phyloP scores from a whole-genome alignment of 148 eudicot species.

The Arctostaphylos glauca region DNA sequence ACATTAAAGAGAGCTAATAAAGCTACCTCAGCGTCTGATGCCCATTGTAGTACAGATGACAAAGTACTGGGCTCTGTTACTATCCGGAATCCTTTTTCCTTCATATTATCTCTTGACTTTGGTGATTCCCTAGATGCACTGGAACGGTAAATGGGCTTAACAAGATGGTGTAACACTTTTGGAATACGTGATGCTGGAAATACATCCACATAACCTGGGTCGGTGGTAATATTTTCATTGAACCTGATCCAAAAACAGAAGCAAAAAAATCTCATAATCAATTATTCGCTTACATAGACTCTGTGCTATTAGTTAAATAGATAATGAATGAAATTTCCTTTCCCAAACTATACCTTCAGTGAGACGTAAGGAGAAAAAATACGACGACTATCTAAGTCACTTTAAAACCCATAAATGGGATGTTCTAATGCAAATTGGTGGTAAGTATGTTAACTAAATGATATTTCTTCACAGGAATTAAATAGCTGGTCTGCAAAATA shows the following conservation, averaged over 20 bases:
- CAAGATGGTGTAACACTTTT: conserved; percentile 70
- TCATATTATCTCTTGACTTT: conserved; percentile 28
- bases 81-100: conserved; percentile 74
- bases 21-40: conserved; percentile 75
- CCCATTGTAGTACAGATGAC: conserved; percentile 70
- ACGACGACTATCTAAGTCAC: neutral
- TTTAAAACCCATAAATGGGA: neutral
- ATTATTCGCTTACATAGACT: neutral
- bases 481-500: neutral
- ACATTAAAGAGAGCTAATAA: conserved; percentile 15
- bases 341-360: neutral
- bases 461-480: neutral
- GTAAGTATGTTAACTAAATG: neutral
- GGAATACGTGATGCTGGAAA: conserved; percentile 79
- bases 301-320: neutral
- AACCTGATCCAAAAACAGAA: conserved; percentile 47
- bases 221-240: conserved; percentile 61
- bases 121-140: conserved; percentile 29
- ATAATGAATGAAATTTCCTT: neutral
- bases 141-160: conserved; percentile 54
- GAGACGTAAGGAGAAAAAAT: neutral
- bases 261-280: conserved; percentile 6
- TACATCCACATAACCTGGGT: conserved; percentile 94
- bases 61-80: conserved; percentile 59
- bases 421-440: neutral